A percentile compares a stretch with the other conserved stretches of the same genome.
Evolutionary conservation across 345 rosid species (phyloP).

Genomic region (Melastoma malabathricum): DNA sequence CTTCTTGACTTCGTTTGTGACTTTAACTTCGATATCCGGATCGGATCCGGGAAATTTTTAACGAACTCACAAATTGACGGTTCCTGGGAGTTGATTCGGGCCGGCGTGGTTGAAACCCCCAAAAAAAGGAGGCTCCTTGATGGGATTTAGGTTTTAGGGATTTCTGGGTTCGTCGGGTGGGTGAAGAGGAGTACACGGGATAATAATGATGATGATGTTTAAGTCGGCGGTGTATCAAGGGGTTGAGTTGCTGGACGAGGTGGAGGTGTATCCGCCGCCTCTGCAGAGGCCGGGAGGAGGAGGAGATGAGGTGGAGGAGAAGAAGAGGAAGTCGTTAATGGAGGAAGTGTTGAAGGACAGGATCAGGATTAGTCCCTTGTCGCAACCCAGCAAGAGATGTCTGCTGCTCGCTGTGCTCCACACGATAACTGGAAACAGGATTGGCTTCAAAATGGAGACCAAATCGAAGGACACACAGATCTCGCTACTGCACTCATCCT

Average conservation of each 20-base stretch:
- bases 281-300: constrained; percentile 14
- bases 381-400: constrained; percentile 82
- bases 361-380: constrained; percentile 53
- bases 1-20: no score
- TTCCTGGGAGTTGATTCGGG: no score
- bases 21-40: no score
- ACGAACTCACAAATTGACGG: no score
- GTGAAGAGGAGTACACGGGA: constrained; percentile 4
- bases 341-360: constrained; percentile 52
- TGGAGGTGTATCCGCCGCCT: constrained; percentile 51
- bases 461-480: constrained; percentile 42
- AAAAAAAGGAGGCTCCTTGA: background rate
- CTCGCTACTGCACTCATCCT: constrained; percentile 55
- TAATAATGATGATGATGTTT: constrained; percentile 17
- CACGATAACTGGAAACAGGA: constrained; percentile 55
- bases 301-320: constrained; percentile 19
- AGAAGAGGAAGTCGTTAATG: constrained; percentile 27
- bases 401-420: constrained; percentile 88
- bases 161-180: background rate
- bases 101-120: background rate
- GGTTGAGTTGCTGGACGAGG: constrained; percentile 61
- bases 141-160: constrained; percentile 1
- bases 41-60: no score
- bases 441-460: constrained; percentile 92
- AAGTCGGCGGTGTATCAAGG: constrained; percentile 60